Conservation (phyloP, 306 rosid genomes). For the Abrus pulchellus region DNA sequence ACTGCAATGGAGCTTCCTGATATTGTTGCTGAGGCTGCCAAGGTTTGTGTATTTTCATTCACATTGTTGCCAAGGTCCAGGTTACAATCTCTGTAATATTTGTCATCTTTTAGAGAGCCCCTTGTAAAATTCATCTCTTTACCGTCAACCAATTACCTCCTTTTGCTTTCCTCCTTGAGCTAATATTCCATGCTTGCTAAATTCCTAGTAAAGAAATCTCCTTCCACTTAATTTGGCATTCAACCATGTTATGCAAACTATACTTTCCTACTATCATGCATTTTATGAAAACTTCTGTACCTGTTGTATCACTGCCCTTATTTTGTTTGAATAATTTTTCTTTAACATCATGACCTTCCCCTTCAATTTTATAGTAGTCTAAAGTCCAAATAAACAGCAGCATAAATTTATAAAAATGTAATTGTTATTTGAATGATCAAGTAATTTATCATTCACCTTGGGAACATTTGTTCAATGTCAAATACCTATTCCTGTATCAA, state of each 20-base stretch:
- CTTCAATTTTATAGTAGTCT: background rate
- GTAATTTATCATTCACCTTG: background rate
- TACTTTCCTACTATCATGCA: background rate
- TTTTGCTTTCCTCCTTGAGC: conserved; percentile 15
- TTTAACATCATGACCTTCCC: conserved; percentile 24
- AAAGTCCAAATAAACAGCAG: conserved; percentile 14
- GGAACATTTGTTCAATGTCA: conserved; percentile 18
- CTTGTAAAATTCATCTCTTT: conserved; percentile 15
- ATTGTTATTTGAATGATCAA: conserved; percentile 1
- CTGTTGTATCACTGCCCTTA: background rate
- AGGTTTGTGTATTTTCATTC: conserved; percentile 59
- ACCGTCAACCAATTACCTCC: background rate
- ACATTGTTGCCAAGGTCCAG: no score
- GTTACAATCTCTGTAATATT: background rate
- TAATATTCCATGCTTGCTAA: background rate
- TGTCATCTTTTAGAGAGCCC: background rate
- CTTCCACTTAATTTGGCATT: conserved; percentile 23
- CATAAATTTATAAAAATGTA: conserved; percentile 12
- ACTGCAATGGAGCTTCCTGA: conserved; percentile 94
- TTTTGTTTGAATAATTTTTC: background rate
- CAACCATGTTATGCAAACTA: conserved; percentile 1
- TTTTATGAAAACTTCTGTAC: background rate
- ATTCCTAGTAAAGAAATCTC: background rate
- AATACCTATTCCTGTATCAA: background rate
- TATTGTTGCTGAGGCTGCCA: conserved; percentile 89